Conservation (phyloP, 345 rosid genomes). For the Acer campestre region DNA sequence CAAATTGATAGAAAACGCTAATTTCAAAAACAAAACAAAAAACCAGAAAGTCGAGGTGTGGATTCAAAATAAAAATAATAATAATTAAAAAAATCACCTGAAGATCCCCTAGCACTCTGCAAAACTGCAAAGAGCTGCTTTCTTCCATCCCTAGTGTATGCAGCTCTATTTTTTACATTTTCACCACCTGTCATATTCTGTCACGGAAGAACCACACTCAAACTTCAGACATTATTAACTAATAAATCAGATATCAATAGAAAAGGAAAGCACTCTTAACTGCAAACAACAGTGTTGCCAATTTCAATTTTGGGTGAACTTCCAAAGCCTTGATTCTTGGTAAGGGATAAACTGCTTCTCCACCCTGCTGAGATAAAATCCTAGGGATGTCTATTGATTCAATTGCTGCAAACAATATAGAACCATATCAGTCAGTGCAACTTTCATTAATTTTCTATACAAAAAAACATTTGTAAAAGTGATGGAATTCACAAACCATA, state of each 20-base stretch:
- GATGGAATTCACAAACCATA: constrained; percentile 7
- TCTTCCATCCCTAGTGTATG: constrained; percentile 94
- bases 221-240: constrained; percentile 19
- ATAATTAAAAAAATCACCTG: constrained; percentile 57
- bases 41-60: constrained; percentile 13
- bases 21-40: neutral
- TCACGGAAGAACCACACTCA: constrained; percentile 25
- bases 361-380: constrained; percentile 92
- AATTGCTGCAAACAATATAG: constrained; percentile 60
- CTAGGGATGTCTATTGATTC: constrained; percentile 86
- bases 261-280: constrained; percentile 49
- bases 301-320: constrained; percentile 90
- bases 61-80: constrained; percentile 6
- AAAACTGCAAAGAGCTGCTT: constrained; percentile 96
- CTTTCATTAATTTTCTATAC: neutral
- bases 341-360: constrained; percentile 93
- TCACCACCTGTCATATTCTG: constrained; percentile 70
- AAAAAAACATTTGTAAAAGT: neutral
- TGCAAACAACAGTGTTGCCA: constrained; percentile 86
- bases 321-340: constrained; percentile 82
- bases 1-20: neutral
- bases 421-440: constrained; percentile 15
- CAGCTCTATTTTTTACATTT: constrained; percentile 70
- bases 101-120: constrained; percentile 98
- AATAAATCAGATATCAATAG: constrained; percentile 19